Base-by-base conservation (phyloP, 768 basidiomycete species). In the Tylopilus vinaceipallidus region DNA sequence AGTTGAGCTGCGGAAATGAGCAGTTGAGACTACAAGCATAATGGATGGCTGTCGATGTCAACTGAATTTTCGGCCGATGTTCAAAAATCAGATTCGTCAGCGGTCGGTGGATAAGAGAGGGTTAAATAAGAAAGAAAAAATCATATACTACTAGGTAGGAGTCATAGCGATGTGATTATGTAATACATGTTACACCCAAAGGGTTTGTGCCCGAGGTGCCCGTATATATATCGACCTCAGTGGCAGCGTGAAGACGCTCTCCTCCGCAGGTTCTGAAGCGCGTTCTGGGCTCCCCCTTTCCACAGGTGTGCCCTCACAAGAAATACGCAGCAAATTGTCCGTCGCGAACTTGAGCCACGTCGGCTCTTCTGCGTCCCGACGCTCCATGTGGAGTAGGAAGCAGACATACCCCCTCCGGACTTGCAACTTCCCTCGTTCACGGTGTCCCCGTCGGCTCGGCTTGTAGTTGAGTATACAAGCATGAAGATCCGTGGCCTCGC, bases 301-400 rank as follows among this genome's bases (percentile, higher is more conserved):
- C n/a, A 12, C n/a, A 0, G 59, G 49, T 13, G 13, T 10, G 3
- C 44, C 55, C 11, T 2, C 50, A 12, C 55, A 63, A n/a, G 20
- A 3, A 12, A 63, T 50, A 16, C 40, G 49, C 32, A 65, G 42
- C n/a, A 59, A 24, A 38, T 63, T 65, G 26, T 63, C 60, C 13
- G 62, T 57, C 29, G 54, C 38, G 37, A 63, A 47, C 51, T 63
- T 63, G 38, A 62, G 51, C 63, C 63, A 64, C 17, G 52, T 50
- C 17, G 48, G 16, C 36, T 45, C 52, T 13, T 45, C 53, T 20
- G 20, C 33, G 17, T 26, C 35, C 9, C 16, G 39, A 11, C 22
- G 12, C 19, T 54, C 17, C 53, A 47, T 47, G 14, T 59, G 49
- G 1, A 65, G 49, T 9, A 63, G 57, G 37, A 63, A 62, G 39